Evolutionary conservation across 345 rosid species (phyloP).

Genomic region (Hevea brasiliensis): DNA sequence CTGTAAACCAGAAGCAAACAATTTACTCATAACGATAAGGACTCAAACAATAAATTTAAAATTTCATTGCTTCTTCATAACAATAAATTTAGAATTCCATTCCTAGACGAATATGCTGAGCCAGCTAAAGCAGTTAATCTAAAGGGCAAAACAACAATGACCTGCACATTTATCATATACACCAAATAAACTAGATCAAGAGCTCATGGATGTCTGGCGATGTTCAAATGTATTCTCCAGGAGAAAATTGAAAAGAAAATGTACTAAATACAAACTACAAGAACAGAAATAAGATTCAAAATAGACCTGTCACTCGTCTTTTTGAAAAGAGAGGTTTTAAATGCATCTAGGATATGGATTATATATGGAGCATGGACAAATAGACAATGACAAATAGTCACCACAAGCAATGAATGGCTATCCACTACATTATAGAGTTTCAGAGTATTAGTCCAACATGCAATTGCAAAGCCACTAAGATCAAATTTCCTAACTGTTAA

Average conservation of each 20-base stretch:
- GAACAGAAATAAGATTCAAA: not conserved
- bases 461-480: not conserved
- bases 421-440: not conserved
- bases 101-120: conserved; percentile 1
- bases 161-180: not conserved
- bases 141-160: not conserved
- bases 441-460: not conserved
- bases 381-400: not conserved
- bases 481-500: not conserved
- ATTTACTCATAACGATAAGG: conserved; percentile 1
- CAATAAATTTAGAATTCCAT: not conserved
- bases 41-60: not conserved
- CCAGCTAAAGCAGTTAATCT: not conserved
- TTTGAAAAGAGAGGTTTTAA: not conserved
- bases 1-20: conserved; percentile 39
- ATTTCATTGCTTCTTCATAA: not conserved
- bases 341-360: not conserved
- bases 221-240: not conserved
- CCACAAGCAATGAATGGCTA: not conserved
- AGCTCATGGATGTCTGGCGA: not conserved
- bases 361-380: not conserved
- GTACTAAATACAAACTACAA: not conserved
- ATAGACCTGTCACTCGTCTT: not conserved
- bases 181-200: not conserved
- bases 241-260: conserved; percentile 2